Evolutionary conservation across 2,329 filamentous ascomycete species (phyloP).

Genomic region (Arthrobotrys sinensis): DNA sequence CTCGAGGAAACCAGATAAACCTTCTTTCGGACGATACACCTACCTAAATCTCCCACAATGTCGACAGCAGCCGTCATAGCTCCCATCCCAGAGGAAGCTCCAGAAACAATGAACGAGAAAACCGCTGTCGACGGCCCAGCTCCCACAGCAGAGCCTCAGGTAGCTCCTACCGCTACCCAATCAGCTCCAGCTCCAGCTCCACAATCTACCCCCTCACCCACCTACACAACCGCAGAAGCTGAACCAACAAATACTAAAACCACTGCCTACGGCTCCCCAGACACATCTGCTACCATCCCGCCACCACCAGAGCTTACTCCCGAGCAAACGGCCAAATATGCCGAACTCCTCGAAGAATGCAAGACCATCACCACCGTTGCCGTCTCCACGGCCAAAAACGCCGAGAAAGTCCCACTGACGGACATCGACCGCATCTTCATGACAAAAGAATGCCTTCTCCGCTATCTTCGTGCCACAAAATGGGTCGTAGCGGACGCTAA

Average conservation of each 20-base stretch:
- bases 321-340: slow-evolving; percentile 87
- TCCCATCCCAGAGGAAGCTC: slow-evolving; percentile 35
- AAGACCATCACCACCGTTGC: slow-evolving; percentile 79
- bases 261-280: slow-evolving; percentile 43
- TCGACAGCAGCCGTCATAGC: slow-evolving; percentile 45
- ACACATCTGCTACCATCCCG: slow-evolving; percentile 68
- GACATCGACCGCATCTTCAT: slow-evolving; percentile 90
- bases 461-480: slow-evolving; percentile 93
- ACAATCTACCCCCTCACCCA: not conserved
- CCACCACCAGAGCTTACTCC: slow-evolving; percentile 76
- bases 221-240: slow-evolving; percentile 56
- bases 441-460: slow-evolving; percentile 89
- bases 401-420: slow-evolving; percentile 76
- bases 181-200: slow-evolving; percentile 22
- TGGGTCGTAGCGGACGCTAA: slow-evolving; percentile 84
- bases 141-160: not conserved
- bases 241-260: slow-evolving; percentile 49
- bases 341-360: slow-evolving; percentile 79
- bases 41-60: slow-evolving; percentile 24
- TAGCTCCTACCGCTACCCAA: slow-evolving; percentile 5
- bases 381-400: slow-evolving; percentile 74
- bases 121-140: slow-evolving; percentile 6
- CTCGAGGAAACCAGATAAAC: not conserved
- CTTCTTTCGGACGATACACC: not conserved
- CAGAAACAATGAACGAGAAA: slow-evolving; percentile 58